Evolutionary conservation across 2,329 filamentous ascomycete species (phyloP), one percentile per base, ranked within the genome.

Genomic region (Penicillium sp.): DNA sequence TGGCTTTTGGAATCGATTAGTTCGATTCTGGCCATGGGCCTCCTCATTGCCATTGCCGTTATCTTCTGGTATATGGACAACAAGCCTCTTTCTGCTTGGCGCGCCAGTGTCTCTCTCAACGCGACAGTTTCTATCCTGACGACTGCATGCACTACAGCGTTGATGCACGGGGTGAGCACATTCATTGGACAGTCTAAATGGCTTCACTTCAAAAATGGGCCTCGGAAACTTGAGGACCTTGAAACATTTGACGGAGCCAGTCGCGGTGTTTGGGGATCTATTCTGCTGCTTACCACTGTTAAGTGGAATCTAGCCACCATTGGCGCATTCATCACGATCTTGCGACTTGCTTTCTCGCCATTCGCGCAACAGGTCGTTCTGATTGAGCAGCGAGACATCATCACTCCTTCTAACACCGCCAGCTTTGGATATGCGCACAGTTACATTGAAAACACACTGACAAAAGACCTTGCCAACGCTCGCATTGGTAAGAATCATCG

Each of bases 161-260:
- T 62, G 44, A 57, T 60, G 56, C 46, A 54, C 35, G 41, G 58
- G 17, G 55, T 62, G 5, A 53, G 56, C 30, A 31, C 50, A 19
- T 62, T 58, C 30, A 55, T 62, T 35, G 56, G 38, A 19, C 60
- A 62, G 42, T 54, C 45, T 12, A 62, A 62, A 47, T 62, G 60
- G 60, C 51, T 60, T 35, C 30, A 62, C 31, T 61, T 59, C 37
- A 55, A 52, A 44, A 44, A 49, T 16, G 37, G 38, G 3, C 41
- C 40, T 28, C 55, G 48, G 22, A 56, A 55, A 31, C 58, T 62
- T 12, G 42, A 51, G 17, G 50, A 62, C 25, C 33, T 62, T 7
- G 53, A 62, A 53, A 57, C 17, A 33, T 56, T 58, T 33, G 60
- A 62, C 28, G 53, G 40, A 19, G 60, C 58, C 5, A 62, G 60